Conservation (phyloP, 2,329 filamentous ascomycete species). For the Xylariaceae sp. region DNA sequence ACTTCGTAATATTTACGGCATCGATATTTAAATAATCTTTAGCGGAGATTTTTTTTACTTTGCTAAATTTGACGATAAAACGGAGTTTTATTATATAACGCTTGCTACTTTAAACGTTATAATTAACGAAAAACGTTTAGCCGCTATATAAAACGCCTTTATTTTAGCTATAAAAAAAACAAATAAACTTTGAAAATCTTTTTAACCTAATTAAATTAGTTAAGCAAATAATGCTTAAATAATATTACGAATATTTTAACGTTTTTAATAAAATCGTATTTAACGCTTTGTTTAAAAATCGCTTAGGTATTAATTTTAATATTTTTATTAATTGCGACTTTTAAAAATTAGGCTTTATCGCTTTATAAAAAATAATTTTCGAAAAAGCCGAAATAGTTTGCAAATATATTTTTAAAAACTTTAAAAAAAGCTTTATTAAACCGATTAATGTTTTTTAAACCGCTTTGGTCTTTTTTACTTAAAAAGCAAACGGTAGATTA, state of each 20-base stretch:
- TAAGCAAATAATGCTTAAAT: not conserved
- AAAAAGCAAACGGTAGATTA: too few species aligned
- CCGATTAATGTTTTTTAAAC: not conserved
- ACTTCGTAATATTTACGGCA: too few species aligned
- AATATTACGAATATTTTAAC: not conserved
- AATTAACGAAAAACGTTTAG: too few species aligned
- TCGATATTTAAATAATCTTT: too few species aligned
- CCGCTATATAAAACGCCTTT: too few species aligned
- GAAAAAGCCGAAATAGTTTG: not conserved
- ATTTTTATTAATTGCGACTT: too few species aligned
- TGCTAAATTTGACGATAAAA: not conserved
- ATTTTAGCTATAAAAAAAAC: too few species aligned
- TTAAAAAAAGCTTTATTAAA: not conserved
- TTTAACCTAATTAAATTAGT: not conserved
- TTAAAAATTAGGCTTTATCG: not conserved
- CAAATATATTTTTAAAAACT: not conserved
- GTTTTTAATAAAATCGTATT: not conserved
- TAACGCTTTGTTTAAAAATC: not conserved
- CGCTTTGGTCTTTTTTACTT: not conserved
- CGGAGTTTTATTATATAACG: not conserved
- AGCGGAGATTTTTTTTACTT: too few species aligned
- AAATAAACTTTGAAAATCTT: not conserved
- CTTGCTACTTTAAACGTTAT: too few species aligned
- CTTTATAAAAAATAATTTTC: not conserved
- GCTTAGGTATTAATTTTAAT: too few species aligned